Conservation (phyloP, 2,329 filamentous ascomycete species). For the Botrytis cinerea region DNA sequence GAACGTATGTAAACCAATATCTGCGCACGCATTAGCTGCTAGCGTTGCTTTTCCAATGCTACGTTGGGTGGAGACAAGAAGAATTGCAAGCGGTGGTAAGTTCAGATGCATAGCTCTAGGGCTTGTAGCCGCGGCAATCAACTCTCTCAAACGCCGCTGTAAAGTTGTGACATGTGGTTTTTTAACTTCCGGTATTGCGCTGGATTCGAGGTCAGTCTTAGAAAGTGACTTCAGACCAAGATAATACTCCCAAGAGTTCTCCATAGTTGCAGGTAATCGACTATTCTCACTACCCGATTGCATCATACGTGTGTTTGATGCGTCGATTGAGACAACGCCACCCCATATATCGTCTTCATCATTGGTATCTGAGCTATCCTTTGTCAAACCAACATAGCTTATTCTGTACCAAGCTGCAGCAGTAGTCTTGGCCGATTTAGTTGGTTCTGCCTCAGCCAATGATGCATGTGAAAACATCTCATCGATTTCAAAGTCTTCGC, state of each 20-base stretch:
- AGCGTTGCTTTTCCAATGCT: constrained; percentile 89
- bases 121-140: constrained; percentile 87
- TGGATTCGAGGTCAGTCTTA: constrained; percentile 47
- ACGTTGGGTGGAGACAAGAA: constrained; percentile 88
- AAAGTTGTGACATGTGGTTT: constrained; percentile 58
- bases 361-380: constrained; percentile 51
- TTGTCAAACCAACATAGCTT: constrained; percentile 66
- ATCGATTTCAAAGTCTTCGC: constrained; percentile 67
- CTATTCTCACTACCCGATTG: constrained; percentile 87
- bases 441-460: constrained; percentile 50
- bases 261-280: constrained; percentile 72
- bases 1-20: constrained; percentile 89
- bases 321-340: constrained; percentile 82
- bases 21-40: constrained; percentile 74
- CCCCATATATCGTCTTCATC: constrained; percentile 76
- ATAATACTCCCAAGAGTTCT: constrained; percentile 87
- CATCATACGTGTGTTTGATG: constrained; percentile 82
- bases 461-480: constrained; percentile 58
- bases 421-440: constrained; percentile 41
- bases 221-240: constrained; percentile 72
- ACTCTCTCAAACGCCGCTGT: constrained; percentile 73
- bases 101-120: constrained; percentile 81
- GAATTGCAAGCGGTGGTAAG: constrained; percentile 83
- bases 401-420: constrained; percentile 92
- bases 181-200: constrained; percentile 48